A percentile compares a stretch with the other conserved stretches of the same genome.
Conservation (phyloP, 768 basidiomycete species). For the Sarcodon sp. region DNA sequence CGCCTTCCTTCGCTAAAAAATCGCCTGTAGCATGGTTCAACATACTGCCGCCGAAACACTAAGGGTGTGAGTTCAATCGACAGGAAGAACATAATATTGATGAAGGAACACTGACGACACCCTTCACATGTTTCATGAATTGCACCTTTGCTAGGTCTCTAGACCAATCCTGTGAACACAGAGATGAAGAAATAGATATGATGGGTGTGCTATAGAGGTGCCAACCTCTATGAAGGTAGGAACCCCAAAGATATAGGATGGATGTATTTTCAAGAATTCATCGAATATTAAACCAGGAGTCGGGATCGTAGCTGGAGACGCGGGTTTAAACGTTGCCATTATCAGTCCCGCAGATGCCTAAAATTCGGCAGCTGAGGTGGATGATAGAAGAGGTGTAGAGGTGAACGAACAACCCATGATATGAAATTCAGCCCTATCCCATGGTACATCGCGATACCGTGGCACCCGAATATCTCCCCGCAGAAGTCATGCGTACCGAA, state of each 20-base stretch:
- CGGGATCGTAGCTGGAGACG: not conserved
- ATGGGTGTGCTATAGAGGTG: too few species aligned
- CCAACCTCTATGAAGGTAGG: not conserved
- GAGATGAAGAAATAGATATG: too few species aligned
- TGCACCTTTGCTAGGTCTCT: conserved; percentile 7
- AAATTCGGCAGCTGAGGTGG: too few species aligned
- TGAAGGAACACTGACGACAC: conserved; percentile 5
- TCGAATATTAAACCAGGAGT: not conserved
- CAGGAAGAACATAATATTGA: too few species aligned
- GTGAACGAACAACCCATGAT: not conserved
- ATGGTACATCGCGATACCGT: not conserved
- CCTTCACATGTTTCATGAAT: conserved; percentile 5
- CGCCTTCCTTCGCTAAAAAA: conserved; percentile 4
- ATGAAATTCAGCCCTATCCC: not conserved
- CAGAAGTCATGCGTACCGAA: not conserved
- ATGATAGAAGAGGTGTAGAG: not conserved
- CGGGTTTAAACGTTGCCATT: conserved; percentile 3
- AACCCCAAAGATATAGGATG: not conserved
- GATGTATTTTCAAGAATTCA: not conserved
- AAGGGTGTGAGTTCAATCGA: not conserved
- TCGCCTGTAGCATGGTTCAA: conserved; percentile 9
- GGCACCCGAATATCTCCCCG: not conserved
- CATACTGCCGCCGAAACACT: conserved; percentile 4
- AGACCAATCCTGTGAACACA: conserved; percentile 3
- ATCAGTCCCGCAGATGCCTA: conserved; percentile 9